Evolutionary conservation across 2,329 filamentous ascomycete genomes (phyloP).

Genomic region (Gremmenia infestans): DNA sequence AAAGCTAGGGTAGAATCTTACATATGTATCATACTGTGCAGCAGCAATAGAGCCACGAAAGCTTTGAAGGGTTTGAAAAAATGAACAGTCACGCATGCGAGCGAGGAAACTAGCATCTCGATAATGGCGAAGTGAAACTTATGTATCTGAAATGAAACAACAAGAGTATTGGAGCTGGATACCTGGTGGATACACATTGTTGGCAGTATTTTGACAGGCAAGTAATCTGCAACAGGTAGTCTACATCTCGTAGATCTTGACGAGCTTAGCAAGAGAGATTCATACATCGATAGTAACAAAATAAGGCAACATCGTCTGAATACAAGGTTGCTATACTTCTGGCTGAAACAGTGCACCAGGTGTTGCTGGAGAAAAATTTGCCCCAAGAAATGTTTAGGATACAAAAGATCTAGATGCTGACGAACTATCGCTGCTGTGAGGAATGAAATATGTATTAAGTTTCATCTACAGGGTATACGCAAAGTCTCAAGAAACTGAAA

Average conservation of each 20-base stretch:
- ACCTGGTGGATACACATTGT: background rate
- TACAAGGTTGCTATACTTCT: no score
- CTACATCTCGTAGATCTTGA: background rate
- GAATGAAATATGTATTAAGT: background rate
- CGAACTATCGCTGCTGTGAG: constrained; percentile 2
- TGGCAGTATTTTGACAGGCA: background rate
- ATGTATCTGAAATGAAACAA: background rate
- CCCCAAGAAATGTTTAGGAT: background rate
- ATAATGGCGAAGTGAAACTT: background rate
- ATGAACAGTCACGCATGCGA: background rate
- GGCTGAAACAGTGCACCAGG: no score
- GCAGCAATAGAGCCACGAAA: background rate
- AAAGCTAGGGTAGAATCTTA: no score
- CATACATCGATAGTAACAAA: background rate
- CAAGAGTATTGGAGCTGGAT: background rate
- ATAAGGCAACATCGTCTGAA: no score
- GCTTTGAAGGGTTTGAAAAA: background rate
- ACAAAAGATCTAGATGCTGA: background rate
- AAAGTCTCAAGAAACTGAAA: constrained; percentile 3
- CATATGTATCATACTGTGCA: background rate
- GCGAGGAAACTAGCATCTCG: background rate
- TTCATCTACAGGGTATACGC: constrained; percentile 13
- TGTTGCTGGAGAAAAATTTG: background rate
- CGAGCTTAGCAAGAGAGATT: background rate
- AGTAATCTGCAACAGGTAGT: background rate